Conservation (phyloP, 2,329 filamentous ascomycete species). For the Magnaporthiopsis poae region DNA sequence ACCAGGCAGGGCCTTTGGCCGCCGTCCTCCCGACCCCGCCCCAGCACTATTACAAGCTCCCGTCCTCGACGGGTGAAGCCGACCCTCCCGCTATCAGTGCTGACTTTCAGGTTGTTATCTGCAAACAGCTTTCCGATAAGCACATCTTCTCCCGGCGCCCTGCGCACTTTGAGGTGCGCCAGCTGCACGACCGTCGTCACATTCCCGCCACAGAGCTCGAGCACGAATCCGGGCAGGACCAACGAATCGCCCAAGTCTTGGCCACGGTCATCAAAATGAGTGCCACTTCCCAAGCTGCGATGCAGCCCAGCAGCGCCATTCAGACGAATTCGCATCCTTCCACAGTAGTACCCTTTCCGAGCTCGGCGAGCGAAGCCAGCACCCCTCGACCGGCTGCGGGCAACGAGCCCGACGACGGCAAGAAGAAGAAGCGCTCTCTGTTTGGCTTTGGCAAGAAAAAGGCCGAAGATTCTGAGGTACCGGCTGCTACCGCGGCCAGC, state of each 20-base stretch:
- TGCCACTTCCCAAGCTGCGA: neutral
- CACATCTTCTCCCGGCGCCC: neutral
- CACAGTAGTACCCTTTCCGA: conserved; percentile 14
- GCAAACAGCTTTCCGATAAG: neutral
- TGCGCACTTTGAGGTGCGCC: neutral
- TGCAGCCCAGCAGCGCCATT: conserved; percentile 8
- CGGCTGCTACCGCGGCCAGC: conserved; percentile 21
- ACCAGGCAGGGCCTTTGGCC: no score
- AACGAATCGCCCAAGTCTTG: conserved; percentile 1
- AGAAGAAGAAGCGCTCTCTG: conserved; percentile 24
- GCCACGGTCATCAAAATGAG: conserved; percentile 3
- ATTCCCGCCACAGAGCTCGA: neutral
- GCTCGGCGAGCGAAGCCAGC: conserved; percentile 5
- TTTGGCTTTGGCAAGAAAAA: conserved; percentile 29
- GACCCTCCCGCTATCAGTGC: neutral
- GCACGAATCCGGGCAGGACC: neutral
- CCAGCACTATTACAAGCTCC: neutral
- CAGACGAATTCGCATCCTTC: conserved; percentile 10
- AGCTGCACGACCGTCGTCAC: neutral
- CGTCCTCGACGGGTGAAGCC: neutral
- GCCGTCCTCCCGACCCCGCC: neutral
- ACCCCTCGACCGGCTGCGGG: neutral
- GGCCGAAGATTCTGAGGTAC: conserved; percentile 28
- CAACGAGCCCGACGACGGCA: conserved; percentile 19
- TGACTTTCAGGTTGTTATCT: neutral